Evolutionary conservation across 257 asterid genomes (phyloP), one percentile per base, ranked within the genome.

Genomic region (Gardenia jasminoides): DNA sequence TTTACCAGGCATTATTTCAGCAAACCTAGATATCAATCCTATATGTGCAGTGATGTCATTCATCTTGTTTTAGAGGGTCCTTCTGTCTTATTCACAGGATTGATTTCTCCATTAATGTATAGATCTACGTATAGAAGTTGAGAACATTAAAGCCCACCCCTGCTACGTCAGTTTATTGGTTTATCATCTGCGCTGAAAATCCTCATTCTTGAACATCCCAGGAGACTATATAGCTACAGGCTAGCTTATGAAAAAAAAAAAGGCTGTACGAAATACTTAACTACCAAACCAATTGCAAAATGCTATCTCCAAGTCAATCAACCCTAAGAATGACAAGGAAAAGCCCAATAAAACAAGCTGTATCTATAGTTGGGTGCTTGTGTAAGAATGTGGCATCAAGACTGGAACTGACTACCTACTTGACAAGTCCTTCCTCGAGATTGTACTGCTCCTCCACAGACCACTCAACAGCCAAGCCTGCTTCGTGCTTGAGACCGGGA

Each of bases 391-490:
- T 11, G 22, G 22, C 13, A 73, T 73, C 13, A 67, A 41, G 68
- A 79, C 61, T 77, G 87, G 85, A 87, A 89, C 88, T 83, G 84
- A 84, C 83, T 83, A 90, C 96, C 88, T 88, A 93, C 98, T 90
- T 93, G 88, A 80, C 84, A 83, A 93, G 96, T 83, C 95, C 98
- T 83, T 92, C 97, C 82, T 92, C 94, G 80, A 93, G 71, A 83
- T 85, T 93, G 80, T 78, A 87, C 89, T 92, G 92, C 74, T 92
- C 98, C 43, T 89, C 96, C 43, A 84, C 84, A 26, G 96, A 87
- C 98, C 98, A 93, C 86, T 93, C 97, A 54, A 80, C 94, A 0
- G 95, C 96, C 62, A 93, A 80, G 31, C 93, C 96, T 0, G 96
- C 85, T 22, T 92, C 97, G 85, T 92, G 96, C 84, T 90, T 92